Evolutionary conservation across 1,284 basidiomycete species (phyloP).

Genomic region (Vanrija sp.): DNA sequence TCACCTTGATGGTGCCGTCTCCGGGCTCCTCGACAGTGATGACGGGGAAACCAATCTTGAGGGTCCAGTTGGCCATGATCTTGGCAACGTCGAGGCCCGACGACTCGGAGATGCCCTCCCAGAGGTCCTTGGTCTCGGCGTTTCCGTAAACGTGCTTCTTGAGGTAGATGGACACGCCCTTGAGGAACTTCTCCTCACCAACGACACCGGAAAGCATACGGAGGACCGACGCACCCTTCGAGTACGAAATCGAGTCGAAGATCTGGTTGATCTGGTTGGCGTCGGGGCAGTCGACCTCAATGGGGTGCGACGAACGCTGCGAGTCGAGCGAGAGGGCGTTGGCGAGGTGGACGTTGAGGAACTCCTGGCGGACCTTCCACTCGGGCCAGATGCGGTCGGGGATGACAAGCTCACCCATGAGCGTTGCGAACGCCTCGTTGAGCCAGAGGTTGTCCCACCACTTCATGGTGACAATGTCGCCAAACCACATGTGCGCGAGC

Average conservation of each 20-base stretch:
- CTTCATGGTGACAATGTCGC: constrained; percentile 85
- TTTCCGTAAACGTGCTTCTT: constrained; percentile 82
- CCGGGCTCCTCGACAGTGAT: constrained; percentile 75
- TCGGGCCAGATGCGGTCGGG: constrained; percentile 62
- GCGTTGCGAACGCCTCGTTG: constrained; percentile 74
- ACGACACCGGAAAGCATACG: constrained; percentile 89
- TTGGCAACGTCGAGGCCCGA: constrained; percentile 71
- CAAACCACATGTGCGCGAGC: constrained; percentile 62
- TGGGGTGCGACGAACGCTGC: constrained; percentile 88
- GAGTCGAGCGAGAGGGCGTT: constrained; percentile 76
- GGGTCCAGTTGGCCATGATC: constrained; percentile 91
- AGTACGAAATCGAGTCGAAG: constrained; percentile 80
- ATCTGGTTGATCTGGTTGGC: constrained; percentile 85
- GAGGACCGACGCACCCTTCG: constrained; percentile 80
- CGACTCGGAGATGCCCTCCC: constrained; percentile 78
- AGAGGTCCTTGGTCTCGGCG: constrained; percentile 81
- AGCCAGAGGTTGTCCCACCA: constrained; percentile 88
- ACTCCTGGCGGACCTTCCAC: constrained; percentile 55
- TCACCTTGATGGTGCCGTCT: constrained; percentile 64
- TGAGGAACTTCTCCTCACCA: constrained; percentile 82
- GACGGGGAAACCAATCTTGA: constrained; percentile 84
- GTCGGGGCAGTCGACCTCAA: constrained; percentile 88
- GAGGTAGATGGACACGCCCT: constrained; percentile 86
- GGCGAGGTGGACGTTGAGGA: constrained; percentile 55
- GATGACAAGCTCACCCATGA: constrained; percentile 85